A percentile compares a stretch with the other conserved stretches of the same genome.
phyloP scores from a whole-genome alignment of 2,329 filamentous ascomycete species.

The Fusarium sp. region DNA sequence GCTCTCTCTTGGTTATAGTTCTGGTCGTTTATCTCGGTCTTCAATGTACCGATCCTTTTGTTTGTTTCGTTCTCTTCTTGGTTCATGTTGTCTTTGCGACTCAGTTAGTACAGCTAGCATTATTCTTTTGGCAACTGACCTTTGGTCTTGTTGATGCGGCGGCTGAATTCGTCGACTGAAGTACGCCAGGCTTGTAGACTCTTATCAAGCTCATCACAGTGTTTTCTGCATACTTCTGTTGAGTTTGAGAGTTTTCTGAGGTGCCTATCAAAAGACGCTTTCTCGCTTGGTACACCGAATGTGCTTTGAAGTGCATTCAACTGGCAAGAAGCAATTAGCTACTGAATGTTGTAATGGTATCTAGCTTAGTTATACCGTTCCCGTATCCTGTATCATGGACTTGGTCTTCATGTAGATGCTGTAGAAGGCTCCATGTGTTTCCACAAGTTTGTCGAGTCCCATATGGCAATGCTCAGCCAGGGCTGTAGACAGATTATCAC shows the following conservation, averaged over 20 bases:
- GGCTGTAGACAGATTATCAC: not conserved
- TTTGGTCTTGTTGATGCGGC: not conserved
- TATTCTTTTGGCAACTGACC: not conserved
- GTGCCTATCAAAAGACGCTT: not conserved
- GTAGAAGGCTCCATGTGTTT: not conserved
- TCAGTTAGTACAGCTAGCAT: not conserved
- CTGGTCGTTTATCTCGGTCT: conserved; percentile 1
- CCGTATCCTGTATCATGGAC: not conserved
- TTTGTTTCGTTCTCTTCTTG: not conserved
- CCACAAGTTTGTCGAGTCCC: not conserved
- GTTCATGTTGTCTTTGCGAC: not conserved
- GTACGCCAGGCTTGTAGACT: not conserved
- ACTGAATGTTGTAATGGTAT: no score
- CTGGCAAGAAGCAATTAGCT: not conserved
- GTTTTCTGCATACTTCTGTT: not conserved
- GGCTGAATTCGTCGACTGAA: not conserved
- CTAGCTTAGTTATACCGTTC: not conserved
- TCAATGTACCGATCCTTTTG: not conserved
- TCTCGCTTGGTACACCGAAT: not conserved
- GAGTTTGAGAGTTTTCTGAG: not conserved
- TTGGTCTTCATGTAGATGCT: conserved; percentile 1
- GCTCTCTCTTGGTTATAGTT: not conserved
- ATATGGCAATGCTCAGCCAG: not conserved
- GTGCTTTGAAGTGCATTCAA: conserved; percentile 3
- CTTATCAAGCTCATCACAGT: not conserved